Conservation (phyloP, 2,329 filamentous ascomycete species). For the Fusarium abutilonis region DNA sequence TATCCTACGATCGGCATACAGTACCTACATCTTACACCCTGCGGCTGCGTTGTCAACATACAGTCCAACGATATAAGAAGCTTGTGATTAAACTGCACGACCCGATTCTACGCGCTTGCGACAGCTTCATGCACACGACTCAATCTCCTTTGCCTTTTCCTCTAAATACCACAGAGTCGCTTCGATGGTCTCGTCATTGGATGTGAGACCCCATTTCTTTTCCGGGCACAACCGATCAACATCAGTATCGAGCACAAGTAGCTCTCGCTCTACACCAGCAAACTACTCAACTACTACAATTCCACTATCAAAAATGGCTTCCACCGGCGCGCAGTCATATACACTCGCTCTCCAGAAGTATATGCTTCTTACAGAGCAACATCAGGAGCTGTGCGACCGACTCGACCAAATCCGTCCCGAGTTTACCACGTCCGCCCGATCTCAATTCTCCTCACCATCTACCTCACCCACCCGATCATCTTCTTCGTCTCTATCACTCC, state of each 20-base stretch:
- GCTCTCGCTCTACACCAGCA: conserved; percentile 10
- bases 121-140: conserved; percentile 20
- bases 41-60: conserved; percentile 11
- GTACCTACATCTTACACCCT: conserved; percentile 33
- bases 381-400: conserved; percentile 62
- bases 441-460: conserved; percentile 61
- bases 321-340: conserved; percentile 47
- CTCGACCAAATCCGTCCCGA: conserved; percentile 62
- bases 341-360: conserved; percentile 65
- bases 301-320: conserved; percentile 45
- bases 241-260: conserved; percentile 32
- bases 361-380: conserved; percentile 63
- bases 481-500: conserved; percentile 58
- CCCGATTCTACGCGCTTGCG: conserved; percentile 14
- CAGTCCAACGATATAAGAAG: conserved; percentile 2
- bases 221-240: conserved; percentile 41
- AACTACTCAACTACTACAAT: conserved; percentile 8
- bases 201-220: conserved; percentile 43
- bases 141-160: conserved; percentile 3
- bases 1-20: conserved; percentile 26
- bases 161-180: conserved; percentile 27
- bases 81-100: conserved; percentile 6
- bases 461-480: conserved; percentile 68
- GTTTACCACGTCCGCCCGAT: conserved; percentile 48
- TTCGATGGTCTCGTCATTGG: conserved; percentile 51